Evolutionary conservation across 2,329 filamentous ascomycete genomes (phyloP).

Genomic region (Ceratocystiopsis sp.): DNA sequence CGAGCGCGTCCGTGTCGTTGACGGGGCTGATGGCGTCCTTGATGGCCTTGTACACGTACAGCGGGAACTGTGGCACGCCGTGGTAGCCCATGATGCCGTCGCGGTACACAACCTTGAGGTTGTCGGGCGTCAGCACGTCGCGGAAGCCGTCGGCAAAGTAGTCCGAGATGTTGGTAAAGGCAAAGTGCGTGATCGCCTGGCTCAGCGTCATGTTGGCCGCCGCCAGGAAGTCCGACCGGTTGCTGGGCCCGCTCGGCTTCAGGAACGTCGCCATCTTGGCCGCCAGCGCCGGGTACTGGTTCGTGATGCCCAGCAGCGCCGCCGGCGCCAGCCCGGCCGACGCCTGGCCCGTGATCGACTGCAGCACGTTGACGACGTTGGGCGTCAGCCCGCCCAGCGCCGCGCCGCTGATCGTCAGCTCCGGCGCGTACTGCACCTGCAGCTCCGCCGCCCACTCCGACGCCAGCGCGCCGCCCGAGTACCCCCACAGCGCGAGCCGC

Average conservation of each 20-base stretch:
- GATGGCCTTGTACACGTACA: slow-evolving; percentile 29
- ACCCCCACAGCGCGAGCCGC: slow-evolving; percentile 31
- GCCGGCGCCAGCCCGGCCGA: slow-evolving; percentile 19
- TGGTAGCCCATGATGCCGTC: slow-evolving; percentile 20
- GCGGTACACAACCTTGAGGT: slow-evolving; percentile 12
- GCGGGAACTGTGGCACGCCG: slow-evolving; percentile 25
- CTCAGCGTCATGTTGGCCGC: slow-evolving; percentile 13
- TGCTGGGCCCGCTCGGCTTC: slow-evolving; percentile 15
- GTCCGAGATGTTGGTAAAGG: slow-evolving; percentile 18
- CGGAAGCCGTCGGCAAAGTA: slow-evolving; percentile 23
- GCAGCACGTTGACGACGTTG: slow-evolving; percentile 20
- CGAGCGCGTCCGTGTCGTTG: slow-evolving; percentile 21
- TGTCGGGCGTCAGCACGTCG: slow-evolving; percentile 8
- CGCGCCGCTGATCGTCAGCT: slow-evolving; percentile 25
- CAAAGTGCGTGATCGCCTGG: slow-evolving; percentile 15
- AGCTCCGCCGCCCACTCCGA: slow-evolving; percentile 33
- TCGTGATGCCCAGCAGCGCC: slow-evolving; percentile 18
- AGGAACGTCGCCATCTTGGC: slow-evolving; percentile 14
- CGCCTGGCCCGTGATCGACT: too few relatives aligned
- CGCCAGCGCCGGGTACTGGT: slow-evolving; percentile 17
- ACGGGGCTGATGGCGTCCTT: slow-evolving; percentile 24
- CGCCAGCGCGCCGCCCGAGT: slow-evolving; percentile 32
- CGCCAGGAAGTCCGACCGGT: slow-evolving; percentile 18
- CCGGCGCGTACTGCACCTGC: slow-evolving; percentile 28
- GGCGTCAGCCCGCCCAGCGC: slow-evolving; percentile 28